Percentiles rank a stretch among this genome's conserved stretches.
phyloP scores from a whole-genome alignment of 768 basidiomycete species.

The Mycena filopes region DNA sequence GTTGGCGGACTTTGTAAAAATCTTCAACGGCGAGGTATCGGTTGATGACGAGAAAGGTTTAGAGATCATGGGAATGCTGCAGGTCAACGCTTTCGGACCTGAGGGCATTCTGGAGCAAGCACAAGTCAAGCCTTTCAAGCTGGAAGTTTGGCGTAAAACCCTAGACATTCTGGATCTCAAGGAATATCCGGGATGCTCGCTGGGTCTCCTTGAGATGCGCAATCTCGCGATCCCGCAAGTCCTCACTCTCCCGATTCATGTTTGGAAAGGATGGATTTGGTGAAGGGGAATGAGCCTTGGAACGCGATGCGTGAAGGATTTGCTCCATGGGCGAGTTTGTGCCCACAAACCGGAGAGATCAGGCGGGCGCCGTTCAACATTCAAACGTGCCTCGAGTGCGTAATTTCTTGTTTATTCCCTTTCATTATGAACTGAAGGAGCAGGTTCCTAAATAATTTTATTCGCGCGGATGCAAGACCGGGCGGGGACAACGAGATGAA shows the following conservation, averaged over 20 bases:
- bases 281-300: too few species aligned
- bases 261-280: too few species aligned
- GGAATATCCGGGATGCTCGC: not conserved
- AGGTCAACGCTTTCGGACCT: not conserved
- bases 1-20: not conserved
- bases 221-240: too few species aligned
- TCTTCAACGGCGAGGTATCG: not conserved
- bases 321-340: too few species aligned
- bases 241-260: too few species aligned
- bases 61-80: not conserved
- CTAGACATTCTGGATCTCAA: too few species aligned
- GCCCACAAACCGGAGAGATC: too few species aligned
- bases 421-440: not conserved
- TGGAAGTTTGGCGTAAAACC: not conserved
- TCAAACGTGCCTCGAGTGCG: not conserved
- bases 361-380: not conserved
- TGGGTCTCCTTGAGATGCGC: too few species aligned
- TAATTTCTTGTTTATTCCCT: not conserved
- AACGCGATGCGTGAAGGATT: too few species aligned
- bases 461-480: not conserved
- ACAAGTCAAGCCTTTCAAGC: not conserved
- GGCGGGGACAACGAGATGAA: not conserved
- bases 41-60: too few species aligned
- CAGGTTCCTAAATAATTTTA: not conserved
- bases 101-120: not conserved